Percentiles rank a stretch among this genome's conserved stretches.
Evolutionary conservation across 805 yeast genomes (phyloP).

Genomic region (Saccharomycopsis sp.): DNA sequence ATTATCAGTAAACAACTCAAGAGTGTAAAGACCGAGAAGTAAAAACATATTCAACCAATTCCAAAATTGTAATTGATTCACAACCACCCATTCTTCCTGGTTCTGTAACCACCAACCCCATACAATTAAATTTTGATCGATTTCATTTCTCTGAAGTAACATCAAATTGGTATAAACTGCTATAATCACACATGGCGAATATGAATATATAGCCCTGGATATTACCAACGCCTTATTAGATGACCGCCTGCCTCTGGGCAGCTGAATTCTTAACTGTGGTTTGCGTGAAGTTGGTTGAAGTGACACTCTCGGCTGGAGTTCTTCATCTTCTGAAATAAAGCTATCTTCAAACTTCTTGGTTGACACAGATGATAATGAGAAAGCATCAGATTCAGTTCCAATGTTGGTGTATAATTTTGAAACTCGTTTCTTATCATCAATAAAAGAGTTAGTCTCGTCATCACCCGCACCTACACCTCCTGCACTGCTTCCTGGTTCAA

Average conservation of each 20-base stretch:
- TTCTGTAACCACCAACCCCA: slow-evolving; percentile 47
- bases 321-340: background rate
- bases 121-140: slow-evolving; percentile 53
- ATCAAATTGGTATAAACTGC: slow-evolving; percentile 93
- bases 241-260: background rate
- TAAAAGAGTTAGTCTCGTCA: slow-evolving; percentile 11
- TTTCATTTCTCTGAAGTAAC: slow-evolving; percentile 78
- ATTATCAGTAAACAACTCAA: slow-evolving; percentile 51
- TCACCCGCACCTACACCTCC: slow-evolving; percentile 9
- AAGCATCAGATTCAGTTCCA: slow-evolving; percentile 5
- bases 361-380: slow-evolving; percentile 4
- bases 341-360: background rate
- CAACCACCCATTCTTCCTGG: slow-evolving; percentile 25
- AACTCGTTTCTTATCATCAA: slow-evolving; percentile 9
- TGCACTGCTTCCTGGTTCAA: background rate
- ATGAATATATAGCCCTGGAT: slow-evolving; percentile 66
- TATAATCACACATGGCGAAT: slow-evolving; percentile 88
- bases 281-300: too few relatives aligned
- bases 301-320: slow-evolving; percentile 1
- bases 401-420: slow-evolving; percentile 18
- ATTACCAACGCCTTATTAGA: background rate
- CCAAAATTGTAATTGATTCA: slow-evolving; percentile 93
- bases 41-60: slow-evolving; percentile 89
- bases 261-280: background rate
- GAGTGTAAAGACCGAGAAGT: slow-evolving; percentile 69